Conservation (phyloP, 306 rosid genomes). For the Pyrus bretschneideri region DNA sequence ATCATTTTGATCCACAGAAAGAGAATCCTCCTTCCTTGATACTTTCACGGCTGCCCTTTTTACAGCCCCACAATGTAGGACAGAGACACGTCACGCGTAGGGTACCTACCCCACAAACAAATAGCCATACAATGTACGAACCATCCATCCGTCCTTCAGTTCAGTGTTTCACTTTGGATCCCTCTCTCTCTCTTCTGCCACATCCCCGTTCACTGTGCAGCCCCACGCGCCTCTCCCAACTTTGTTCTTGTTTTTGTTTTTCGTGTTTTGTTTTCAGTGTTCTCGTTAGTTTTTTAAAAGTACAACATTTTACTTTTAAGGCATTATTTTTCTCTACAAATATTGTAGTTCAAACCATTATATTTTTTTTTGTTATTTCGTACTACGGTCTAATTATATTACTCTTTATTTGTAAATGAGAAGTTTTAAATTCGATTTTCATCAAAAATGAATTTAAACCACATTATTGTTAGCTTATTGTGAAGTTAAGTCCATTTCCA, state of each 20-base stretch:
- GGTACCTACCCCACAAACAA: not conserved
- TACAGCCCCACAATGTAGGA: not conserved
- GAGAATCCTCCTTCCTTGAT: too few relatives aligned
- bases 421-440: too few relatives aligned
- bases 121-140: not conserved
- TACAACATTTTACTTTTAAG: too few relatives aligned
- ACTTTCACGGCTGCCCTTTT: not conserved
- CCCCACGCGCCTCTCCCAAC: not conserved
- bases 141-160: not conserved
- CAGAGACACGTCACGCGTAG: not conserved
- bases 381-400: too few relatives aligned
- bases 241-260: not conserved
- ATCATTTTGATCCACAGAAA: too few relatives aligned
- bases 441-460: too few relatives aligned
- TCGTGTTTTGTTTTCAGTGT: not conserved
- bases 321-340: too few relatives aligned
- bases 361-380: too few relatives aligned
- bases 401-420: fast-evolving
- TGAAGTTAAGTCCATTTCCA: fast-evolving
- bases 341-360: too few relatives aligned
- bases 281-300: not conserved
- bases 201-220: not conserved
- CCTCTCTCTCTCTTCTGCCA: too few relatives aligned
- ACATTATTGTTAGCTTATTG: too few relatives aligned
- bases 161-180: not conserved